Evolutionary conservation across 176 grass and related monocot species (phyloP).

Genomic region (Raddia guianensis): DNA sequence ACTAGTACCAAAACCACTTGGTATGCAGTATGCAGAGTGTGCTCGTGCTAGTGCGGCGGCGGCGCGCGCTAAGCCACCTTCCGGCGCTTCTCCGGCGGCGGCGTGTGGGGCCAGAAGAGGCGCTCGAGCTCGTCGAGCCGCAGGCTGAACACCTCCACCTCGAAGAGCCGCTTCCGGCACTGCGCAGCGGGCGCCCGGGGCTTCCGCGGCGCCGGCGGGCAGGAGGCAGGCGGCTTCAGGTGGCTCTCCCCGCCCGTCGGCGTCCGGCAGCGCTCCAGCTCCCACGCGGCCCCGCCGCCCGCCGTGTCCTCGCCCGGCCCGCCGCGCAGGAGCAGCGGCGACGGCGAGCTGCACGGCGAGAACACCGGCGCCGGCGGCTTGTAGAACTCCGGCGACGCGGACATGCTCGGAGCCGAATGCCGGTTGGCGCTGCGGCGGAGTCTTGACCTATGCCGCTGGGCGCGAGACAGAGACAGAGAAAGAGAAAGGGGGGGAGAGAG

Average conservation of each 20-base stretch:
- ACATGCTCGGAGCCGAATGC: conserved; percentile 32
- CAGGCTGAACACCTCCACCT: conserved; percentile 73
- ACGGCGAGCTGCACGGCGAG: conserved; percentile 57
- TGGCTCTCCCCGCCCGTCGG: conserved; percentile 59
- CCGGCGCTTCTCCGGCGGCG: conserved; percentile 52
- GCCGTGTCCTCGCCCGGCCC: background rate
- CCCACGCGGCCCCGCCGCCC: conserved; percentile 15
- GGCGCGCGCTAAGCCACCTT: conserved; percentile 40
- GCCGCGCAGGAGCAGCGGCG: conserved; percentile 39
- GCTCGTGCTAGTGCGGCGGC: conserved; percentile 6
- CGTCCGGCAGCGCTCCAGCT: conserved; percentile 57
- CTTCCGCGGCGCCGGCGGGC: conserved; percentile 79
- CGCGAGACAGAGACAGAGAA: background rate
- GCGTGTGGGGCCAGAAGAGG: conserved; percentile 39
- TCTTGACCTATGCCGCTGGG: no score
- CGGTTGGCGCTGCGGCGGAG: background rate
- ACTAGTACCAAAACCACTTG: conserved; percentile 42
- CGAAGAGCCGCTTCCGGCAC: conserved; percentile 76
- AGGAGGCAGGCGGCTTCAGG: conserved; percentile 45
- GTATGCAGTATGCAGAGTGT: background rate
- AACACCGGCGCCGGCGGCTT: conserved; percentile 47
- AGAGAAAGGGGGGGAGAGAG: background rate
- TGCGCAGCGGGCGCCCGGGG: conserved; percentile 50
- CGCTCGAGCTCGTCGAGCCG: conserved; percentile 69
- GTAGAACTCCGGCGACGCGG: conserved; percentile 78